Base-by-base conservation (phyloP, 495 filamentous ascomycete species). In the Darksidea phi region DNA sequence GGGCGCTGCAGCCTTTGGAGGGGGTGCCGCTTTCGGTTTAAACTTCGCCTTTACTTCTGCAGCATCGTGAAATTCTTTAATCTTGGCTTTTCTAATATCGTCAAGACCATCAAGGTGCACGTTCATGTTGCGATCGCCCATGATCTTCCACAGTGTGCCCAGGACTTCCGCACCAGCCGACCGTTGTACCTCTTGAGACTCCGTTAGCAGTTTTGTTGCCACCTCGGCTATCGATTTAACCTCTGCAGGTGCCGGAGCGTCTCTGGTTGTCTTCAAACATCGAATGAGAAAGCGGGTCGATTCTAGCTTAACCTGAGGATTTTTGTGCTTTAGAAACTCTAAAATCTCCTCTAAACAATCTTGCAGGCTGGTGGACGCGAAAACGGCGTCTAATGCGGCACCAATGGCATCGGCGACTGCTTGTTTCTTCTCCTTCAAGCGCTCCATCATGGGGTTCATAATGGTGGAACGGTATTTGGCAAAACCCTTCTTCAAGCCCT, bases 11-110 rank as follows among this genome's bases (percentile, higher is more conserved):
- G 77, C 66, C 69, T 82, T 82, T 24, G 81, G 85, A 10, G 90
- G 88, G 37, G 84, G 82, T 48, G 83, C 84, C 15, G 90, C 84
- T 73, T 97, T 97, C 5, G 95, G 94, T 67, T 95, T 94, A 62
- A 95, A 93, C 71, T 97, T 97, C 41, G 95, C 94, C 73, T 93
- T 96, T 49, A 99, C 95, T 69, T 96, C 87, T 1, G 95, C 95
- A 1, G 84, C 84, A 26, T 96, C 92, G 69, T 84, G 92, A 74
- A 85, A 97, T 71, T 97, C 95, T 75, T 96, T 97, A 71, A 97
- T 88, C 75, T 97, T 99, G 21, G 82, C 87, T 76, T 96, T 97
- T 54, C 91, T 82, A 56, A 97, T 96, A 23, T 99, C 94, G 69
- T 99, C 95, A 15, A 99, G 76, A 0, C 90, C 91, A 63, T 97